Conservation (phyloP, 106 monocot species). For the Cymbidium sinense region DNA sequence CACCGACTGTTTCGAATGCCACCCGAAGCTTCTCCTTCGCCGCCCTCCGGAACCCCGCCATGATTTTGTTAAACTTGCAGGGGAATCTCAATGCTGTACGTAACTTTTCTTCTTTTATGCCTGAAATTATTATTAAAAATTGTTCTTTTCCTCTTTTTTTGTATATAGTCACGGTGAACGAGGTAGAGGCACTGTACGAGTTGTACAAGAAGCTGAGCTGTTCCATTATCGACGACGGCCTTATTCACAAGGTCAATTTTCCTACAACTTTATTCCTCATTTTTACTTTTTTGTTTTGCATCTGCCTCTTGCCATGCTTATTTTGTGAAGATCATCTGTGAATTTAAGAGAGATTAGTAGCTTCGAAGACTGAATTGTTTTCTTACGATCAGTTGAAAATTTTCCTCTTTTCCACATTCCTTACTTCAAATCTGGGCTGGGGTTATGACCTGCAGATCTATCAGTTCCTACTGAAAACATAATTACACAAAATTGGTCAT, state of each 20-base stretch:
- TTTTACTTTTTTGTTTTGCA: neutral
- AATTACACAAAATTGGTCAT: neutral
- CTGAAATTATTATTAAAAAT: too few species aligned
- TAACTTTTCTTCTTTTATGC: neutral
- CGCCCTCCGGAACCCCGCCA: neutral
- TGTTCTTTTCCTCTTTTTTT: neutral
- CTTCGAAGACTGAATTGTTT: neutral
- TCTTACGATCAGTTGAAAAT: neutral
- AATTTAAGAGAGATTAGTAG: neutral
- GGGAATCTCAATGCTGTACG: constrained; percentile 20
- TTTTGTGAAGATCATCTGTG: neutral
- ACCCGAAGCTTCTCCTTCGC: neutral
- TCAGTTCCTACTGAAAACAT: too few species aligned
- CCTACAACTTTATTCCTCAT: neutral
- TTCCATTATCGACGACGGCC: constrained; percentile 44
- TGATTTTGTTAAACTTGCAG: constrained; percentile 12
- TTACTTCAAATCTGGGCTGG: neutral
- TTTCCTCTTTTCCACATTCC: neutral
- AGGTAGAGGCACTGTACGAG: constrained; percentile 83
- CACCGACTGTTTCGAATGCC: constrained; percentile 9
- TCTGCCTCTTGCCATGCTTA: neutral
- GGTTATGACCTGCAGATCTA: neutral
- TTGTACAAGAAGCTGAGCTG: constrained; percentile 85
- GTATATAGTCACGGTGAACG: constrained; percentile 59
- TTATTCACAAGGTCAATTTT: constrained; percentile 77